Percentiles rank a stretch among this genome's conserved stretches.
Evolutionary conservation across 2,329 filamentous ascomycete species (phyloP).

Genomic region (Corynespora cassiicola): DNA sequence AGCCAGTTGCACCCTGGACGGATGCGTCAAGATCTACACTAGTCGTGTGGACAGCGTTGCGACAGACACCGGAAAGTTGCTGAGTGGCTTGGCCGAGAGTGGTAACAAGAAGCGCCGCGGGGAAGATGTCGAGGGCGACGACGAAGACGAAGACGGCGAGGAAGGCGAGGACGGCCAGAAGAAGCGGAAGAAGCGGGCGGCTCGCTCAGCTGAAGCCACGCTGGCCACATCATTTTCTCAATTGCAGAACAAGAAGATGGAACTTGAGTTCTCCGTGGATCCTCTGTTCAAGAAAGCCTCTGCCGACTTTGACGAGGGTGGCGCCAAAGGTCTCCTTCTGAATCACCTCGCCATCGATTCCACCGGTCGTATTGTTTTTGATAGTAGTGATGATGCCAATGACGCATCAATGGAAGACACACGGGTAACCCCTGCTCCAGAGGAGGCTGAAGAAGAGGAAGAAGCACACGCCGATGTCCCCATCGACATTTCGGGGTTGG

Average conservation of each 20-base stretch:
- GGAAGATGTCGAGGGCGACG: slow-evolving; percentile 41
- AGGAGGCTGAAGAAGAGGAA: slow-evolving; percentile 41
- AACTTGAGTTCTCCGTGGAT: slow-evolving; percentile 94
- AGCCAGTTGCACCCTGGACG: slow-evolving; percentile 94
- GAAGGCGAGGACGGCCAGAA: slow-evolving; percentile 63
- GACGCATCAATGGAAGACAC: slow-evolving; percentile 57
- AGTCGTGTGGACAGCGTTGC: slow-evolving; percentile 98
- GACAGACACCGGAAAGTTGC: slow-evolving; percentile 91
- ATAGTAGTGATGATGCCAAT: slow-evolving; percentile 87
- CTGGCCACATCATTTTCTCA: slow-evolving; percentile 87
- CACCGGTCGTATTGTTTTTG: slow-evolving; percentile 92
- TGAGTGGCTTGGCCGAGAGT: slow-evolving; percentile 92
- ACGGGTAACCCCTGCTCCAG: slow-evolving; percentile 53
- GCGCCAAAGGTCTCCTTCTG: slow-evolving; percentile 90
- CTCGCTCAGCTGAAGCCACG: slow-evolving; percentile 90
- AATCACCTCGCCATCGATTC: slow-evolving; percentile 97
- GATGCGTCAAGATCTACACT: slow-evolving; percentile 99
- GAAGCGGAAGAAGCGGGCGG: slow-evolving; percentile 78
- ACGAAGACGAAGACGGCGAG: slow-evolving; percentile 71
- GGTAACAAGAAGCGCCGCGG: slow-evolving; percentile 63
- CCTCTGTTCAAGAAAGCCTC: slow-evolving; percentile 99
- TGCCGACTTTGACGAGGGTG: slow-evolving; percentile 97
- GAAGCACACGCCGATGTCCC: slow-evolving; percentile 66
- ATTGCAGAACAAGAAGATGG: slow-evolving; percentile 94
- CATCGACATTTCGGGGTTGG: slow-evolving; percentile 79